phyloP scores from a whole-genome alignment of 352 stramenopile genomes.

The Pythium phragmiticola region DNA sequence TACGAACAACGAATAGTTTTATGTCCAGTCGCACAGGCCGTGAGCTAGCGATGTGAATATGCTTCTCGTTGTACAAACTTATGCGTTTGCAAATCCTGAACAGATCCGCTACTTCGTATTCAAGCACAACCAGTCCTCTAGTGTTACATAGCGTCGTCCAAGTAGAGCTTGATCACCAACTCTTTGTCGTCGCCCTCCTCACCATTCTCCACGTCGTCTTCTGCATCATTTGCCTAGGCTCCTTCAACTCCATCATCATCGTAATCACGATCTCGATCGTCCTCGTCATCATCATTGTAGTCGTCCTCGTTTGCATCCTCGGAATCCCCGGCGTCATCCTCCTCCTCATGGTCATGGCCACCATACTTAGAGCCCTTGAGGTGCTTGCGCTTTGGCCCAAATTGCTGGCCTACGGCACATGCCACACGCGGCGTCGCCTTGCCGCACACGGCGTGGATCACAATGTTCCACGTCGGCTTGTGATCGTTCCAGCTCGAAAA shows the following conservation, averaged over 20 bases:
- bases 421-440: slow-evolving; percentile 20
- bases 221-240: too few species aligned
- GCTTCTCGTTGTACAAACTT: too few species aligned
- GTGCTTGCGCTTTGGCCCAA: not conserved
- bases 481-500: slow-evolving; percentile 1
- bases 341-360: not conserved
- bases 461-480: slow-evolving; percentile 21
- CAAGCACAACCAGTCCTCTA: too few species aligned
- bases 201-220: not conserved
- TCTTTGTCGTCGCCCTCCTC: not conserved
- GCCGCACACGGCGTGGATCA: slow-evolving; percentile 27
- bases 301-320: slow-evolving; percentile 1
- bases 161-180: not conserved
- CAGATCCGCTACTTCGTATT: too few species aligned
- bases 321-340: not conserved
- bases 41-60: too few species aligned
- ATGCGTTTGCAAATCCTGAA: too few species aligned
- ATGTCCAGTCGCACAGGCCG: too few species aligned
- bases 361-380: not conserved
- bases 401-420: slow-evolving; percentile 11
- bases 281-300: not conserved
- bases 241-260: not conserved
- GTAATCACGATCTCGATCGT: slow-evolving; percentile 7
- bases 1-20: too few species aligned
- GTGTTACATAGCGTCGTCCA: not conserved